These are phyloP conservation scores for Pleurotus eryngii DNA, from an alignment of 768 basidiomycete genomes.

Conservation along the genomic window DNA sequence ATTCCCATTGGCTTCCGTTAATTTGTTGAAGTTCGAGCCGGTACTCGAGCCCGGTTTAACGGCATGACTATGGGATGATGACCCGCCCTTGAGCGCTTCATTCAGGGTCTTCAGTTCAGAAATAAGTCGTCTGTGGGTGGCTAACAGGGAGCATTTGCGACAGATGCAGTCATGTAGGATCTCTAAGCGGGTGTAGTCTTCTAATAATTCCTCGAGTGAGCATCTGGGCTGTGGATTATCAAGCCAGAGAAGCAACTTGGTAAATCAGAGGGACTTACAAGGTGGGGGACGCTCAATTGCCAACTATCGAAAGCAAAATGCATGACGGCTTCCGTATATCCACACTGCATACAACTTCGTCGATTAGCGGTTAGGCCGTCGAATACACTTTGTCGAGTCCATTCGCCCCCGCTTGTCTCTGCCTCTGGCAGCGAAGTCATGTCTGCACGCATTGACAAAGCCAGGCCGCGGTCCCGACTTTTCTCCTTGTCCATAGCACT, in stretches of 20 bases:
- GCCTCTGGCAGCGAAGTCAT: conserved; percentile 25
- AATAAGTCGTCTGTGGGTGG: conserved; percentile 64
- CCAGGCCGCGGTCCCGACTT: conserved; percentile 63
- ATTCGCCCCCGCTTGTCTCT: conserved; percentile 9
- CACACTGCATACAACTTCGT: conserved; percentile 83
- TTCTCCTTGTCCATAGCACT: conserved; percentile 69
- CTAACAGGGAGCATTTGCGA: conserved; percentile 82
- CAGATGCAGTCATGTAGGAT: conserved; percentile 90
- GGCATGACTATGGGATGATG: background rate
- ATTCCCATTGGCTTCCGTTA: conserved; percentile 23
- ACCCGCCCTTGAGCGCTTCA: conserved; percentile 28
- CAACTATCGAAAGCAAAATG: conserved; percentile 86
- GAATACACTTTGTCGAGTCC: conserved; percentile 69
- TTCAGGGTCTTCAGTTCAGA: conserved; percentile 61
- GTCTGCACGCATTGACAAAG: conserved; percentile 1
- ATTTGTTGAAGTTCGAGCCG: background rate
- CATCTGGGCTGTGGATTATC: conserved; percentile 48
- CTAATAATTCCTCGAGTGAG: conserved; percentile 77
- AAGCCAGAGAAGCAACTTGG: conserved; percentile 1
- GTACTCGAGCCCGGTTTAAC: background rate
- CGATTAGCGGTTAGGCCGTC: conserved; percentile 90
- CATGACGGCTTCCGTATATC: conserved; percentile 93
- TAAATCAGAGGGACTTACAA: conserved; percentile 25
- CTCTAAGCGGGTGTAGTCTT: conserved; percentile 87
- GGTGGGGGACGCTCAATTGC: conserved; percentile 76